A percentile compares a stretch with the other conserved stretches of the same genome.
These are phyloP conservation scores for Thielaviopsis populi DNA, from an alignment of 2,329 filamentous ascomycete species.

Conservation along the genomic window DNA sequence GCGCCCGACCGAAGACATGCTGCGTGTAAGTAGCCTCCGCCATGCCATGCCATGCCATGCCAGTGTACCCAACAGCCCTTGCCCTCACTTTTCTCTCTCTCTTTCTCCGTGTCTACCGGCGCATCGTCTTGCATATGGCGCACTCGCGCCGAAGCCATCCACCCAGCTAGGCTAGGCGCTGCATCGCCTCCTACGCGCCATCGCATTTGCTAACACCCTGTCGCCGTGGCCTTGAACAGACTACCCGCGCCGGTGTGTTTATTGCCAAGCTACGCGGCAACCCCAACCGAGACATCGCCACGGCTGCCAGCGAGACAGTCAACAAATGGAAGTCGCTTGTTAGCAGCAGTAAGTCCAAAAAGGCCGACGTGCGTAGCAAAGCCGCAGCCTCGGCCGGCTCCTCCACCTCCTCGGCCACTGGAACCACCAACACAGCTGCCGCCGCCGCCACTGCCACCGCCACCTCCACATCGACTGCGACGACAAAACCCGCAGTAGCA, in stretches of 20 bases:
- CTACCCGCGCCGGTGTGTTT: conserved; percentile 79
- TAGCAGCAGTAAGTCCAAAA: conserved; percentile 43
- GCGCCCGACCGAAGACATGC: conserved; percentile 75
- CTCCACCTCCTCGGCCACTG: conserved; percentile 31
- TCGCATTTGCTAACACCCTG: background rate
- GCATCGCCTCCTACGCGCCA: background rate
- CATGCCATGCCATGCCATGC: background rate
- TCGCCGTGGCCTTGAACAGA: conserved; percentile 27
- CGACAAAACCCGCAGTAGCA: conserved; percentile 23
- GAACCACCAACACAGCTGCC: conserved; percentile 24
- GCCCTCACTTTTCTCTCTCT: background rate
- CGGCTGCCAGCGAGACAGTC: conserved; percentile 67
- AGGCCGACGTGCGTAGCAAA: conserved; percentile 22
- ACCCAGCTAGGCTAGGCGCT: background rate
- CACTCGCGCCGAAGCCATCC: background rate
- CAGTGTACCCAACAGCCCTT: background rate
- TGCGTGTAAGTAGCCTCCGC: conserved; percentile 46
- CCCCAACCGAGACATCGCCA: conserved; percentile 64
- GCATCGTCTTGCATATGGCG: background rate
- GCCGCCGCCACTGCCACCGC: conserved; percentile 32
- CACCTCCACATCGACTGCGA: conserved; percentile 20
- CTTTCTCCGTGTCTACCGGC: background rate
- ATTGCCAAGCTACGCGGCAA: conserved; percentile 71
- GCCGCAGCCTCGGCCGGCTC: conserved; percentile 34
- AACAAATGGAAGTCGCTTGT: conserved; percentile 75